Evolutionary conservation across 2,329 filamentous ascomycete genomes (phyloP).

Genomic region (Rhinocladiella similis): DNA sequence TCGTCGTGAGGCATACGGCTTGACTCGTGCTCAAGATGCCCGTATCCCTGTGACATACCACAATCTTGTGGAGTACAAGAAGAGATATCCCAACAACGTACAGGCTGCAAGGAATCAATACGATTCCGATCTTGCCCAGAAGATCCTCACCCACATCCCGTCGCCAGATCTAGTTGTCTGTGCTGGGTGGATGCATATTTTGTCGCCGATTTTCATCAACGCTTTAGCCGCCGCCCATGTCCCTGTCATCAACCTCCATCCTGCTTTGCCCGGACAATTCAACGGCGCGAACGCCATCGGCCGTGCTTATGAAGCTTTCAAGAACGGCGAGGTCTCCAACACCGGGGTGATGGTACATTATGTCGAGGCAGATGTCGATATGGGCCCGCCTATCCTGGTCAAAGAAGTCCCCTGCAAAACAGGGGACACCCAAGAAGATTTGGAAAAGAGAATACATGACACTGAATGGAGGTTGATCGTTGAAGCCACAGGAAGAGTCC

Average conservation of each 20-base stretch:
- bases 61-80: conserved; percentile 76
- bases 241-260: conserved; percentile 80
- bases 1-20: conserved; percentile 63
- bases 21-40: conserved; percentile 60
- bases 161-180: conserved; percentile 74
- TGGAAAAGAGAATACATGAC: conserved; percentile 72
- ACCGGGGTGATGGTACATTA: conserved; percentile 89
- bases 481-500: conserved; percentile 61
- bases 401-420: conserved; percentile 66
- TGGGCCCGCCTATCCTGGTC: conserved; percentile 71
- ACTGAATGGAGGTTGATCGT: conserved; percentile 79
- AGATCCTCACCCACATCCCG: conserved; percentile 59
- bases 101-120: conserved; percentile 63
- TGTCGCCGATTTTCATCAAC: conserved; percentile 67
- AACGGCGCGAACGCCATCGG: conserved; percentile 78
- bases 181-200: conserved; percentile 85
- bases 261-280: conserved; percentile 70
- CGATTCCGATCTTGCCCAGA: conserved; percentile 70
- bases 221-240: conserved; percentile 64
- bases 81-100: conserved; percentile 59
- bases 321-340: conserved; percentile 64
- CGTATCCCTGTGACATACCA: conserved; percentile 75
- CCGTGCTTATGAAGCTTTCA: conserved; percentile 72
- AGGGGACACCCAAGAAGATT: conserved; percentile 63
- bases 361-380: conserved; percentile 77